Evolutionary conservation across 352 stramenopile genomes (phyloP).

Genomic region (Pythium periplocum): DNA sequence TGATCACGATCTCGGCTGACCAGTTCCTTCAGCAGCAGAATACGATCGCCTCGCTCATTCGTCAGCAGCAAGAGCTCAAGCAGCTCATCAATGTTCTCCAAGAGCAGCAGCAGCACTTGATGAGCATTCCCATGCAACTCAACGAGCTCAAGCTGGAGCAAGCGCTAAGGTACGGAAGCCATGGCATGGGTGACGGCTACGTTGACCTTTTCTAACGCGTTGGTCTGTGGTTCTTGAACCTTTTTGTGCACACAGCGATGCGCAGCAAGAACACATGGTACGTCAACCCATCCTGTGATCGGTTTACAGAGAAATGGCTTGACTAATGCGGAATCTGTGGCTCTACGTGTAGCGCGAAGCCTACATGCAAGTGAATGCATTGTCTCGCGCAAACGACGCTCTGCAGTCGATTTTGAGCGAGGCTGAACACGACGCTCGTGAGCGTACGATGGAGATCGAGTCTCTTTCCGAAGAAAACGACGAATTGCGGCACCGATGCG

Average conservation of each 20-base stretch:
- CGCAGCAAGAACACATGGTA: conserved; percentile 56
- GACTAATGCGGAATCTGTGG: conserved; percentile 6
- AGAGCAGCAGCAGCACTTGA: conserved; percentile 73
- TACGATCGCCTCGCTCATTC: conserved; percentile 76
- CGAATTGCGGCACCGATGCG: conserved; percentile 53
- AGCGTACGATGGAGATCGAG: conserved; percentile 63
- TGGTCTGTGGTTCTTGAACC: too few species aligned
- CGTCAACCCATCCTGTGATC: background rate
- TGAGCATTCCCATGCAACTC: conserved; percentile 61
- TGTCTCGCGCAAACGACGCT: conserved; percentile 59
- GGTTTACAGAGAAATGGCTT: background rate
- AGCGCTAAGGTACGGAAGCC: conserved; percentile 28
- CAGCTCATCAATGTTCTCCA: conserved; percentile 70
- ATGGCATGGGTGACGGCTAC: too few species aligned
- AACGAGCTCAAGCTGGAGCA: conserved; percentile 56
- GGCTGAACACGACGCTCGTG: conserved; percentile 53
- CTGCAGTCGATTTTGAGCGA: conserved; percentile 56
- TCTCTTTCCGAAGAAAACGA: conserved; percentile 78
- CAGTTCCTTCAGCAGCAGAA: conserved; percentile 80
- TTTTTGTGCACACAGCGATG: conserved; percentile 17
- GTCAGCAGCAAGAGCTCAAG: conserved; percentile 81
- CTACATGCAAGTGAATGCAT: conserved; percentile 47
- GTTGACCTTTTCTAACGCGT: too few species aligned
- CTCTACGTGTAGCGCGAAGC: conserved; percentile 35
- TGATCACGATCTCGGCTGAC: conserved; percentile 59